Evolutionary conservation across 805 yeast species (phyloP), one percentile per base, ranked within the genome.

Genomic region (Kuraishia capsulata): DNA sequence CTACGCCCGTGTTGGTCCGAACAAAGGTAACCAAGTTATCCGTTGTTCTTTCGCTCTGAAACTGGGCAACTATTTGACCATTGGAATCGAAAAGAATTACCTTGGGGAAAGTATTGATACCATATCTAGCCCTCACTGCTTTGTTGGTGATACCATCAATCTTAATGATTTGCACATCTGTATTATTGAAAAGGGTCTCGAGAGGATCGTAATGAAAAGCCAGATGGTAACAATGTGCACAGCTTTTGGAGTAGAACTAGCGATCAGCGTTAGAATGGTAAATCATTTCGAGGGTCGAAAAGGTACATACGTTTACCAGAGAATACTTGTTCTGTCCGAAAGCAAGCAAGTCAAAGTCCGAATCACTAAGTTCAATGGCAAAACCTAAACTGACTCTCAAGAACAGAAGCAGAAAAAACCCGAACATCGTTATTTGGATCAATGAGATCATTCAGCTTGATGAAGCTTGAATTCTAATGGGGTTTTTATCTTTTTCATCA

Each of bases 81-180:
- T 57, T 56, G 35, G 59, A 57, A 25, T 67, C 54, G 42, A 71
- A 67, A 3, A 38, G 48, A 45, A 67, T 64, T 36, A 78, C 41
- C 1, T 69, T 59, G 1, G 85, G 85, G 49, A 61, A 78, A 16
- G 62, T 64, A 9, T 46, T 42, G 3, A 77, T 57, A 13, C 50
- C 47, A 41, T 73, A 73, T 35, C 65, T 51, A 25, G 46, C 47
- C 29, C 66, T 54, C 5, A 73, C 52, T 14, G 62, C 49, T 28
- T 49, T 52, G 44, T 61, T 61, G 10, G 47, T 40, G 10, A 53
- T 49, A 2, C 59, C 69, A 25, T 64, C 56, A 10, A 64, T 48
- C 43, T 55, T 62, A 20, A 58, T 58, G 3, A 66, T 49, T 38
- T 59, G 62, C 3, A 67, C 46, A 5, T 48, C 44, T 4, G 63